phyloP scores from a whole-genome alignment of 2,329 filamentous ascomycete species.

The Alternaria rosae region DNA sequence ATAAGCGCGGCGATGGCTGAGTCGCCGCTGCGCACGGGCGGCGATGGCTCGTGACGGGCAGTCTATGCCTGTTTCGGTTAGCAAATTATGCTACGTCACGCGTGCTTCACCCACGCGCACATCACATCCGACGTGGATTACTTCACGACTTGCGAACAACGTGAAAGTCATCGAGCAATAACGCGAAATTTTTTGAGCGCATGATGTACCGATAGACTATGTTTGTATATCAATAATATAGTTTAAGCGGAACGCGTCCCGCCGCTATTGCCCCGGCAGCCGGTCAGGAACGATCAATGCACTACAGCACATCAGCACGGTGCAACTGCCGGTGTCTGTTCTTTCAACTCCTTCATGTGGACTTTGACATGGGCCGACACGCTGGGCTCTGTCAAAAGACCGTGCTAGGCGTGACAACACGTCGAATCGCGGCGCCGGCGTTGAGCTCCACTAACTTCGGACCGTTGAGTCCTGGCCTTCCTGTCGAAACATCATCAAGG shows the following conservation, averaged over 20 bases:
- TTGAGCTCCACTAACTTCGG: not conserved
- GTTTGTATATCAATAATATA: not conserved
- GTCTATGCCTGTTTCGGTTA: conserved; percentile 9
- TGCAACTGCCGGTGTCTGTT: not conserved
- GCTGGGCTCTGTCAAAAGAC: not conserved
- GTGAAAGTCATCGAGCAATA: not conserved
- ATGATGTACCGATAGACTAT: not conserved
- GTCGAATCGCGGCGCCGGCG: not conserved
- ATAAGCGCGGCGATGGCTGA: conserved; percentile 24
- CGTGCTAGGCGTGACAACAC: not conserved
- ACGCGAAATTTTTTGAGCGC: not conserved
- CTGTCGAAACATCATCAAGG: not conserved
- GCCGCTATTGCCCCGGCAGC: not conserved
- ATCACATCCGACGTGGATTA: conserved; percentile 6
- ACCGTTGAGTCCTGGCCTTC: not conserved
- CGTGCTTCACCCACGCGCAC: conserved; percentile 13
- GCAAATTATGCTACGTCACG: conserved; percentile 9
- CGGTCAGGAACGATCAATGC: not conserved
- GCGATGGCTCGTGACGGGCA: conserved; percentile 18
- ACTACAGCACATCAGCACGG: not conserved
- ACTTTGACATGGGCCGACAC: not conserved
- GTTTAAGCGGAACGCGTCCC: not conserved
- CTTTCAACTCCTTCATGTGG: not conserved
- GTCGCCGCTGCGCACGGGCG: conserved; percentile 27
- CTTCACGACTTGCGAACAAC: not conserved